Base-by-base conservation (phyloP, 1,139 yeast genomes). In the Diutina scorzettiae region DNA sequence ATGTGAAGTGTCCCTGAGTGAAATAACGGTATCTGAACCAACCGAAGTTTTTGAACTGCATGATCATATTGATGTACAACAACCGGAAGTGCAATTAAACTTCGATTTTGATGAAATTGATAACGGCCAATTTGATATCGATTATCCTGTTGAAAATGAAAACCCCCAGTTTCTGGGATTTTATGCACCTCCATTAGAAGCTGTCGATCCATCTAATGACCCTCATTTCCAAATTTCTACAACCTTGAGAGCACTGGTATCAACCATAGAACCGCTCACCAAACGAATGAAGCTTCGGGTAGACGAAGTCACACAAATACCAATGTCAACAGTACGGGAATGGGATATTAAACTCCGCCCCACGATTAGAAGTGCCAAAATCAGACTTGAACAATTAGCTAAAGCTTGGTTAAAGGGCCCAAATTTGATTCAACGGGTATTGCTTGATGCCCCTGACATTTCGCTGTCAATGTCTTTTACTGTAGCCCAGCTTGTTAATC, bases 221-320 rank as follows among this genome's bases (percentile, higher is more conserved):
- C 24, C 37, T n/a, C 37, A 32, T 32, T 32, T 32, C 14, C 37
- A 32, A 32, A n/a, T 21, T 6, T 32, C 37, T 12, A 32, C 37
- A 2, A 27, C 30, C 14, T 6, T 27, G 5, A 12, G 30, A 12
- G 30, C 14, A 27, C n/a, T n/a, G n/a, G n/a, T n/a, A n/a, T n/a
- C n/a, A n/a, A n/a, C n/a, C n/a, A n/a, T n/a, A n/a, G n/a, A n/a
- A n/a, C n/a, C n/a, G n/a, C n/a, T n/a, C n/a, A n/a, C n/a, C n/a
- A n/a, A n/a, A n/a, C n/a, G n/a, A n/a, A n/a, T n/a, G n/a, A n/a
- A n/a, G n/a, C n/a, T n/a, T n/a, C n/a, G n/a, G n/a, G n/a, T n/a
- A n/a, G n/a, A n/a, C n/a, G n/a, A n/a, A n/a, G n/a, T n/a, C n/a
- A n/a, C n/a, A n/a, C n/a, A n/a, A n/a, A n/a, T n/a, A n/a, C n/a